These are phyloP conservation scores for Geotrichum macrosporum DNA, from an alignment of 1,139 yeast genomes.

Conservation along the genomic window DNA sequence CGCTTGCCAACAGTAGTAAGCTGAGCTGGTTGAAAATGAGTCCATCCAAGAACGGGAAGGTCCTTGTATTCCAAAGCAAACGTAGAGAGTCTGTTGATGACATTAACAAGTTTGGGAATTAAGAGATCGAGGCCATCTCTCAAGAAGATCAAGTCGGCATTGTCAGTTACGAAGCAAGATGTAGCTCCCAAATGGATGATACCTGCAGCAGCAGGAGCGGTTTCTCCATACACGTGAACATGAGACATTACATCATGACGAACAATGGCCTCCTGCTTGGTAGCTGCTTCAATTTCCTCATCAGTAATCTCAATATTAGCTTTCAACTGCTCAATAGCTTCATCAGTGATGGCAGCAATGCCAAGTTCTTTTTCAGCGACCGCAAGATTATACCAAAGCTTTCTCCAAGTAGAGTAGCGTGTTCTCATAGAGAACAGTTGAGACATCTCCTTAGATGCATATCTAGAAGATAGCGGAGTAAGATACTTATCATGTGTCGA, in stretches of 20 bases:
- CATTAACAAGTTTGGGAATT: slow-evolving; percentile 93
- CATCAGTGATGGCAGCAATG: slow-evolving; percentile 74
- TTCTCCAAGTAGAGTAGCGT: slow-evolving; percentile 97
- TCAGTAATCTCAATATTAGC: slow-evolving; percentile 78
- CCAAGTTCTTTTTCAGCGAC: slow-evolving; percentile 94
- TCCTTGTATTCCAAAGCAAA: slow-evolving; percentile 92
- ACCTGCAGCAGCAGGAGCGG: slow-evolving; percentile 95
- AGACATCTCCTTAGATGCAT: slow-evolving; percentile 97
- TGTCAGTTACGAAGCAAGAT: slow-evolving; percentile 95
- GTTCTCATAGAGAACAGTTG: slow-evolving; percentile 84
- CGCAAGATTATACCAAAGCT: slow-evolving; percentile 92
- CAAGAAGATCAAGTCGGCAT: slow-evolving; percentile 92
- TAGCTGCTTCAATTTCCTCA: slow-evolving; percentile 83
- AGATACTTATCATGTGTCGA: slow-evolving; percentile 48
- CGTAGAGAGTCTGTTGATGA: slow-evolving; percentile 79
- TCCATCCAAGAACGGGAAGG: slow-evolving; percentile 97
- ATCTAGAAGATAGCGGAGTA: slow-evolving; percentile 92
- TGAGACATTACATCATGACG: slow-evolving; percentile 99
- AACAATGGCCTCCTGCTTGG: slow-evolving; percentile 93
- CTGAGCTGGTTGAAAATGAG: slow-evolving; percentile 99
- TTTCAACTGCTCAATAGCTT: slow-evolving; percentile 84
- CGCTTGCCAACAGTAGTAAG: slow-evolving; percentile 98
- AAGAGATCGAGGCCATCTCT: slow-evolving; percentile 92
- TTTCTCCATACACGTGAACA: slow-evolving; percentile 88
- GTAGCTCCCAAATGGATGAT: slow-evolving; percentile 98